phyloP scores from a whole-genome alignment of 1,284 basidiomycete species.

The Ustilago bromivora region DNA sequence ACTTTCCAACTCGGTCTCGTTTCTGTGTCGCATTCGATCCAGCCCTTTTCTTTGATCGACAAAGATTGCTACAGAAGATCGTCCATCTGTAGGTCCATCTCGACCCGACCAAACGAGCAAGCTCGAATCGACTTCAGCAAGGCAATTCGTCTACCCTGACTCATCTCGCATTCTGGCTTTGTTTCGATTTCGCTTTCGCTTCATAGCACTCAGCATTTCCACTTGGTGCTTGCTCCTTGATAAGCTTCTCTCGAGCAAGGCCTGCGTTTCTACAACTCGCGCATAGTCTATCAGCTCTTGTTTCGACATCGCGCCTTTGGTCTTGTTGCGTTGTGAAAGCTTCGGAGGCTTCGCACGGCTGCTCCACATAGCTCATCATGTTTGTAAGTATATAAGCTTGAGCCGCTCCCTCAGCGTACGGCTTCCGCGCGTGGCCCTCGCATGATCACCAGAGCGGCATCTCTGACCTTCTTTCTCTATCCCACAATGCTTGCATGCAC shows the following conservation, averaged over 20 bases:
- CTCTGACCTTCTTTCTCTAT: background rate
- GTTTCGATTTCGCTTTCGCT: slow-evolving; percentile 1
- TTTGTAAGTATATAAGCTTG: slow-evolving; percentile 27
- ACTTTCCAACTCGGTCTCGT: background rate
- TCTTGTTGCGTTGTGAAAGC: background rate
- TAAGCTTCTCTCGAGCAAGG: background rate
- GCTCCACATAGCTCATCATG: slow-evolving; percentile 23
- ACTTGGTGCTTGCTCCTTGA: background rate
- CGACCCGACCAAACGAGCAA: background rate
- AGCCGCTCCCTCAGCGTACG: no score
- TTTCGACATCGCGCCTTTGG: background rate
- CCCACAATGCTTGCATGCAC: background rate
- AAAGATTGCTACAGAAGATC: background rate
- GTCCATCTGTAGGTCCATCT: background rate
- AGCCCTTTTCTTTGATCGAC: background rate
- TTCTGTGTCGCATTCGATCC: background rate
- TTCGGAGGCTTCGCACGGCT: slow-evolving; percentile 12
- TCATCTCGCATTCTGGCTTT: background rate
- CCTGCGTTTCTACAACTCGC: background rate
- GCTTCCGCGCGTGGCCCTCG: background rate
- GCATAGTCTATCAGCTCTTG: background rate
- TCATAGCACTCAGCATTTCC: background rate
- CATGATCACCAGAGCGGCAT: background rate
- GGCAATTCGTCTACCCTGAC: background rate
- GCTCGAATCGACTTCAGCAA: background rate